phyloP scores from a whole-genome alignment of 2,329 filamentous ascomycete genomes.

The Xylaria sp. region DNA sequence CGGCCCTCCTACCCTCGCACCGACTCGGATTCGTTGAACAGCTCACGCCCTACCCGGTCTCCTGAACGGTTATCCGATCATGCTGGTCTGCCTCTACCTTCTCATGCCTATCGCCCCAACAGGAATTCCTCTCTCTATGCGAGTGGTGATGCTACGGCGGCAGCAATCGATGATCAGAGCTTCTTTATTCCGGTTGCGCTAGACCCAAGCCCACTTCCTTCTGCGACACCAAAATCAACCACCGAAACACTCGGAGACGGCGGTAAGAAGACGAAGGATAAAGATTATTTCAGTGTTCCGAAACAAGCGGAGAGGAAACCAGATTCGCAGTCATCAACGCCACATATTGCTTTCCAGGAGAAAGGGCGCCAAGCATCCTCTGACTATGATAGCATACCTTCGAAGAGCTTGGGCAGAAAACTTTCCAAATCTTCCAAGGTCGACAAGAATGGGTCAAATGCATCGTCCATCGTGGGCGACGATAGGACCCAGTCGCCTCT shows the following conservation, averaged over 20 bases:
- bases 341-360: conserved; percentile 92
- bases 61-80: conserved; percentile 57
- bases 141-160: conserved; percentile 49
- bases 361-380: conserved; percentile 72
- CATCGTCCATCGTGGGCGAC: conserved; percentile 44
- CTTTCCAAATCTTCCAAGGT: conserved; percentile 52
- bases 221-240: conserved; percentile 59
- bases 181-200: conserved; percentile 79
- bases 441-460: conserved; percentile 42
- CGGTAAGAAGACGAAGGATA: conserved; percentile 54
- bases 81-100: conserved; percentile 67
- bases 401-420: conserved; percentile 56
- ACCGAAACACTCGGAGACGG: conserved; percentile 54
- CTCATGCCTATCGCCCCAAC: conserved; percentile 78
- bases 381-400: conserved; percentile 61
- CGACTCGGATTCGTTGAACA: conserved; percentile 62
- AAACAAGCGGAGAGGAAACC: conserved; percentile 55
- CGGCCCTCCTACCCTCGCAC: conserved; percentile 56
- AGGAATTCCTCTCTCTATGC: conserved; percentile 73
- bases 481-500: conserved; percentile 47
- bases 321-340: conserved; percentile 66
- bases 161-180: conserved; percentile 63
- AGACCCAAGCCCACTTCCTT: conserved; percentile 68
- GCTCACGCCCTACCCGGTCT: conserved; percentile 58
- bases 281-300: conserved; percentile 63